phyloP scores from a whole-genome alignment of 257 asterid genomes.

The Galeopsis tetrahit region DNA sequence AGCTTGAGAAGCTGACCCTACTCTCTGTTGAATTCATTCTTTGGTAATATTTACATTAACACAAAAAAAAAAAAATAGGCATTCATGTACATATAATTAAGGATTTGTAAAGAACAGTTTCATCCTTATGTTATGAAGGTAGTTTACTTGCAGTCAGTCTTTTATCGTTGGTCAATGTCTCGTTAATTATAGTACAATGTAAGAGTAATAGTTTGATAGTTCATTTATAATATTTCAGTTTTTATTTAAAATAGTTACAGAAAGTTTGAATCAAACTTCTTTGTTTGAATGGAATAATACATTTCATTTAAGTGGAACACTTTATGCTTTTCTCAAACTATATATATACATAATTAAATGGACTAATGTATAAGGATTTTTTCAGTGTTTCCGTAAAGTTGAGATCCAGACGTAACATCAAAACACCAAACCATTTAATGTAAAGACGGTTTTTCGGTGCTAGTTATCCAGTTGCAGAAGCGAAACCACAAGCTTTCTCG shows the following conservation, averaged over 20 bases:
- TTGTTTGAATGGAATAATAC: background rate
- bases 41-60: constrained; percentile 16
- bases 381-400: too few species aligned
- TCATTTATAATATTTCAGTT: too few species aligned
- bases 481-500: too few species aligned
- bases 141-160: background rate
- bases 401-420: too few species aligned
- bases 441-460: too few species aligned
- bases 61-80: constrained; percentile 15
- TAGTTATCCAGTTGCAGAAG: too few species aligned
- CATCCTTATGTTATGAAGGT: constrained; percentile 30
- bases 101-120: constrained; percentile 48
- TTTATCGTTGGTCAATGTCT: background rate
- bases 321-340: background rate
- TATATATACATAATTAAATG: background rate
- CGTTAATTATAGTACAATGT: background rate
- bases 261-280: background rate
- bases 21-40: constrained; percentile 36
- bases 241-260: too few species aligned
- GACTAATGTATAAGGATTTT: too few species aligned
- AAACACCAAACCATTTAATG: too few species aligned
- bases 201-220: background rate
- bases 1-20: constrained; percentile 61
- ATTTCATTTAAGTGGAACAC: background rate
- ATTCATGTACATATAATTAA: constrained; percentile 59